A percentile compares a stretch with the other conserved stretches of the same genome.
phyloP scores from a whole-genome alignment of 2,329 filamentous ascomycete species.

The Aspergillus brunneoviolaceus region DNA sequence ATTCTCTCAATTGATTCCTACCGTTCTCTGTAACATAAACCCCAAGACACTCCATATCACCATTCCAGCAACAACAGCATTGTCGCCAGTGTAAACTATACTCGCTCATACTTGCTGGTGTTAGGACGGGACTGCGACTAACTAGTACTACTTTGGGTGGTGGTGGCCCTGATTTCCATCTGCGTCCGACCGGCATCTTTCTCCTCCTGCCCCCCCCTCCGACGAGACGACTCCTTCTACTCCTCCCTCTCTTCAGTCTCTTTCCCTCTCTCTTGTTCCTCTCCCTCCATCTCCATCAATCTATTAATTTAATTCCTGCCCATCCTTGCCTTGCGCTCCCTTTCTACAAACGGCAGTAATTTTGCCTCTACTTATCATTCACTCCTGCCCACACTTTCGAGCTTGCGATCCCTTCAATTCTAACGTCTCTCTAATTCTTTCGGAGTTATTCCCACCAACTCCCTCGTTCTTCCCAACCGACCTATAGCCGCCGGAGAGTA shows the following conservation, averaged over 20 bases:
- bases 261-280: conserved; percentile 4
- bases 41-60: too few relatives aligned
- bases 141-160: background rate
- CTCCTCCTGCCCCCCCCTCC: conserved; percentile 2
- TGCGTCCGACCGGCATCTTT: conserved; percentile 7
- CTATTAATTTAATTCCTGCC: conserved; percentile 16
- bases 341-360: conserved; percentile 9
- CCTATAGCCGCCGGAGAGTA: conserved; percentile 11
- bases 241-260: conserved; percentile 7
- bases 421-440: conserved; percentile 4
- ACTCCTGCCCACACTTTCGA: conserved; percentile 1
- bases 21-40: background rate
- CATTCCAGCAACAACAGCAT: background rate
- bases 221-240: too few relatives aligned
- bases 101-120: too few relatives aligned
- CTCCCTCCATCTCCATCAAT: conserved; percentile 7
- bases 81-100: background rate
- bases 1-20: conserved; percentile 1
- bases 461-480: conserved; percentile 7
- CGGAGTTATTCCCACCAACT: conserved; percentile 12
- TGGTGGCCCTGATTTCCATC: conserved; percentile 8
- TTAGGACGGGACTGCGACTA: background rate
- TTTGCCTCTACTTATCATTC: conserved; percentile 1
- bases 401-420: background rate
- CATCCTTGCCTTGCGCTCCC: conserved; percentile 20